These are phyloP conservation scores for Aspergillus thermomutatus DNA, from an alignment of 2,329 filamentous ascomycete species.

Conservation along the genomic window DNA sequence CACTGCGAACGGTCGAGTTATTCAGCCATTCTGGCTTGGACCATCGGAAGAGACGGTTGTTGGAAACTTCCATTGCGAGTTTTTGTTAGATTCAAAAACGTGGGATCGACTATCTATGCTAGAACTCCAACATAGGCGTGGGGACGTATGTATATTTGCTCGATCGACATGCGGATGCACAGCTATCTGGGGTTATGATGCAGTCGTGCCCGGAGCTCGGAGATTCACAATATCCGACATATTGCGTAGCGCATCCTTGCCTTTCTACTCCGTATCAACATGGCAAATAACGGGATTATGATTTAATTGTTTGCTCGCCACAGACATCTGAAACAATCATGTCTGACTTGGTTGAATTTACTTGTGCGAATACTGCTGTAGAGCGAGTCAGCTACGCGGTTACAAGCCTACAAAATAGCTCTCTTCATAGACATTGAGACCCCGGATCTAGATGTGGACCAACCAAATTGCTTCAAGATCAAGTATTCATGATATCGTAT, in stretches of 20 bases:
- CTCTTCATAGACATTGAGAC: neutral
- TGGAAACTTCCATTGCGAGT: constrained; percentile 40
- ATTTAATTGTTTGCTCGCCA: too few relatives aligned
- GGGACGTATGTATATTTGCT: neutral
- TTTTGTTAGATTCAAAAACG: neutral
- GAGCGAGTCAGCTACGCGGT: too few relatives aligned
- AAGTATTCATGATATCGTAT: constrained; percentile 17
- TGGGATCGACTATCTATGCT: neutral
- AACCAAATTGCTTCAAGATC: neutral
- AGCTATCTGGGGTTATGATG: constrained; percentile 16
- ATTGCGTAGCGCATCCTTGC: neutral
- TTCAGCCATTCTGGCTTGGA: constrained; percentile 65
- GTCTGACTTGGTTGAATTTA: too few relatives aligned
- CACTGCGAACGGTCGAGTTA: constrained; percentile 60
- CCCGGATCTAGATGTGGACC: neutral
- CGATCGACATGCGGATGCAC: neutral
- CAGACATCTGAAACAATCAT: too few relatives aligned
- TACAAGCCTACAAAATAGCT: neutral
- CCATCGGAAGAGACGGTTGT: constrained; percentile 63
- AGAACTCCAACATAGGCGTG: neutral
- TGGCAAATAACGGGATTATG: neutral
- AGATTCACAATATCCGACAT: constrained; percentile 14
- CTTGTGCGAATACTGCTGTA: neutral
- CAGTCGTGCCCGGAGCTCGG: constrained; percentile 15
- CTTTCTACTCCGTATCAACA: too few relatives aligned